These are phyloP conservation scores for Myxozyma neglecta DNA, from an alignment of 805 yeast genomes.

Conservation along the genomic window DNA sequence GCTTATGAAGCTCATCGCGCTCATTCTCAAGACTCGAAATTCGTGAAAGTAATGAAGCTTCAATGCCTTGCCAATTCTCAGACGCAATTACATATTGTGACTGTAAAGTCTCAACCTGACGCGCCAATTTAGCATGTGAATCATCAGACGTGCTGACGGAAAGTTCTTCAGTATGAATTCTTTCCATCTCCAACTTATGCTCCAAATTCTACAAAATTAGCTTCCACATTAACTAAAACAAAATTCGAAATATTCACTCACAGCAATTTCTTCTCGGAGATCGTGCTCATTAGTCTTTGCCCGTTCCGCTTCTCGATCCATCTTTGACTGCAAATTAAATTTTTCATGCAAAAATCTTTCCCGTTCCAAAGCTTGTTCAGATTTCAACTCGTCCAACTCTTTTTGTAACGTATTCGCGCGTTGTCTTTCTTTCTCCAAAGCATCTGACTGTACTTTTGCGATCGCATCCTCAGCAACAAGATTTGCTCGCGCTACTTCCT, in stretches of 20 bases:
- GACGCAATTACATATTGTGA: slow-evolving; percentile 72
- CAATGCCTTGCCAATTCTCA: slow-evolving; percentile 81
- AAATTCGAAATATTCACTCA: slow-evolving; percentile 30
- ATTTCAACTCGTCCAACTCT: slow-evolving; percentile 40
- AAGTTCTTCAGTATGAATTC: slow-evolving; percentile 59
- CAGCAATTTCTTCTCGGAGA: slow-evolving; percentile 33
- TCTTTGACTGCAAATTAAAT: slow-evolving; percentile 33
- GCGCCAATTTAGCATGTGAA: slow-evolving; percentile 42
- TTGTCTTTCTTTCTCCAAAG: slow-evolving; percentile 35
- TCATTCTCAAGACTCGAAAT: slow-evolving; percentile 50
- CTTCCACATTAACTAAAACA: slow-evolving; percentile 36
- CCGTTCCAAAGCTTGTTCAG: slow-evolving; percentile 39
- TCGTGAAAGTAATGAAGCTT: slow-evolving; percentile 57
- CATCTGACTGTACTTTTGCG: slow-evolving; percentile 36
- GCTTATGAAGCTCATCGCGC: slow-evolving; percentile 43
- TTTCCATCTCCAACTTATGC: slow-evolving; percentile 63
- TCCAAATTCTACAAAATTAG: slow-evolving; percentile 63
- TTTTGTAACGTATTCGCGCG: slow-evolving; percentile 34
- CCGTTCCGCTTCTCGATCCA: slow-evolving; percentile 39
- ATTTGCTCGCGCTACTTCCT: slow-evolving; percentile 36
- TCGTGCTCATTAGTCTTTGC: slow-evolving; percentile 36
- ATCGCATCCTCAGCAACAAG: slow-evolving; percentile 36
- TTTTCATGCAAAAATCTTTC: slow-evolving; percentile 42
- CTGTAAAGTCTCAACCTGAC: slow-evolving; percentile 58
- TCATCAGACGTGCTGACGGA: slow-evolving; percentile 38